A percentile compares a stretch with the other conserved stretches of the same genome.
These are phyloP conservation scores for Citrullus amarus DNA, from an alignment of 306 rosid species.

Conservation along the genomic window DNA sequence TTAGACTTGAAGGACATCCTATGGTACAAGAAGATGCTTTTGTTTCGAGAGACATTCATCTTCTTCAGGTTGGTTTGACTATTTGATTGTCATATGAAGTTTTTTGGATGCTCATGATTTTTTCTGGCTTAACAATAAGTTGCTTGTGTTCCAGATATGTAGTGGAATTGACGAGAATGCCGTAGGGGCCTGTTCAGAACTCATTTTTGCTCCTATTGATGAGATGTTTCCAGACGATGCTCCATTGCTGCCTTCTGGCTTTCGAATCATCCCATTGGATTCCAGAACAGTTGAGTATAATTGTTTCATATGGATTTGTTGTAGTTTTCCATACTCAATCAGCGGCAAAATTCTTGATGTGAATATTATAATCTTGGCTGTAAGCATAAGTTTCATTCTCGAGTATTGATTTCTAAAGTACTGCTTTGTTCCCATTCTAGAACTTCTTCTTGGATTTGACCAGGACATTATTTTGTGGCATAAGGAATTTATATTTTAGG, in stretches of 20 bases:
- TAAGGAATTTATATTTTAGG: neutral
- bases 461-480: neutral
- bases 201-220: constrained; percentile 81
- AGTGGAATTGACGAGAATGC: constrained; percentile 75
- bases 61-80: constrained; percentile 55
- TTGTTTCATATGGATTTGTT: neutral
- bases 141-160: constrained; percentile 38
- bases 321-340: neutral
- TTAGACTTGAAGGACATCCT: constrained; percentile 91
- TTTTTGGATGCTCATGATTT: neutral
- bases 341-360: neutral
- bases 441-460: neutral
- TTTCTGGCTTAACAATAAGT: neutral
- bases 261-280: constrained; percentile 84
- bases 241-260: constrained; percentile 85
- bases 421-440: neutral
- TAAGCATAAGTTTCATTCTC: neutral
- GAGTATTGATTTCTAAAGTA: neutral
- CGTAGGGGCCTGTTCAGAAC: constrained; percentile 77
- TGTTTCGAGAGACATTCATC: constrained; percentile 84
- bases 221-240: constrained; percentile 89
- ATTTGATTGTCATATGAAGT: neutral
- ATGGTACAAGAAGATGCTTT: constrained; percentile 80
- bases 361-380: neutral
- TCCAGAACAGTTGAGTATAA: constrained; percentile 78